Percentiles rank a stretch among this genome's conserved stretches.
phyloP scores from a whole-genome alignment of 1,284 basidiomycete genomes.

The Exsudoporus floridanus region DNA sequence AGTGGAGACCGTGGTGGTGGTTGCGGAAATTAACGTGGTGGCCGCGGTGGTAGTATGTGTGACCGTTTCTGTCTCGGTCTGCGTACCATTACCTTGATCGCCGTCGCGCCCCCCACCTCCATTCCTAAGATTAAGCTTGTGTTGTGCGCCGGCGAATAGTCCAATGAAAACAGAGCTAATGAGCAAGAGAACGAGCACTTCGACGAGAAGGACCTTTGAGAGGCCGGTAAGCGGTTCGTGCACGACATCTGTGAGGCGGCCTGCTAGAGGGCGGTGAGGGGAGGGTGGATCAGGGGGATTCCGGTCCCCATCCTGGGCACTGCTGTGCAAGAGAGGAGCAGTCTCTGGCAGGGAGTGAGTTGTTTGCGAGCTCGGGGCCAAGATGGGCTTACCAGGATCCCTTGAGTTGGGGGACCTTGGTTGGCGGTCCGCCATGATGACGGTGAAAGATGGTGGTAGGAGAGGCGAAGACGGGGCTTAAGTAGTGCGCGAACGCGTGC shows the following conservation, averaged over 20 bases:
- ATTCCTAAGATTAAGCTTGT: conserved; percentile 61
- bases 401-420: conserved; percentile 37
- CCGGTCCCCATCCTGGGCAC: conserved; percentile 39
- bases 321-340: conserved; percentile 52
- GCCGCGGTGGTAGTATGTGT: conserved; percentile 33
- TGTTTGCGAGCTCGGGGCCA: background rate
- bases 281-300: conserved; percentile 26
- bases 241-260: conserved; percentile 54
- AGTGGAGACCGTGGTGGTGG: conserved; percentile 38
- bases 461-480: conserved; percentile 21
- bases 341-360: conserved; percentile 44
- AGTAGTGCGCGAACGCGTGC: conserved; percentile 34
- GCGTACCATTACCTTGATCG: conserved; percentile 39
- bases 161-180: conserved; percentile 87
- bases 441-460: conserved; percentile 15
- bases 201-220: conserved; percentile 77
- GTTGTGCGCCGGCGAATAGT: conserved; percentile 85
- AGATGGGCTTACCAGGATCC: conserved; percentile 42
- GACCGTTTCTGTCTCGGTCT: conserved; percentile 35
- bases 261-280: conserved; percentile 41
- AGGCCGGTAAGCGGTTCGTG: conserved; percentile 82
- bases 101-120: conserved; percentile 32
- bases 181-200: conserved; percentile 77
- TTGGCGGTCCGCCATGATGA: conserved; percentile 39
- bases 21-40: conserved; percentile 33